Evolutionary conservation across 345 rosid species (phyloP), one percentile per base, ranked within the genome.

Genomic region (Dovyalis caffra): DNA sequence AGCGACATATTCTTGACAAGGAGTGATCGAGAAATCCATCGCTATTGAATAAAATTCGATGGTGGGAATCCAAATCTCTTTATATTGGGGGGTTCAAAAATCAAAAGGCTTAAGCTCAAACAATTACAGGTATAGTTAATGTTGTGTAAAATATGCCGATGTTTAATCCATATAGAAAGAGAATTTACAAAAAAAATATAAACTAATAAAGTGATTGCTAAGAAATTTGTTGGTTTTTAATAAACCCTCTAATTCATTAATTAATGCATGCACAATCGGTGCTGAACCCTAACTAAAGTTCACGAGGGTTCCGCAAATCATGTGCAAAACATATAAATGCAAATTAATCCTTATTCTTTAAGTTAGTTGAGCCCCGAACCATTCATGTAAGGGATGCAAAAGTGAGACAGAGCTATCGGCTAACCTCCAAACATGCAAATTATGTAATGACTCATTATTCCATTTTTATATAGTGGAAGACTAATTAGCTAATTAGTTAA

Each of bases 231-330:
- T 43, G 47, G 2, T 43, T 12, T 43, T 16, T 43, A 43, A 12
- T 16, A 43, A 12, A 43, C 3, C 47, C 0, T 43, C 14, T 11
- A 43, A 43, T n/a, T n/a, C n/a, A n/a, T n/a, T n/a, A n/a, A n/a
- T n/a, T n/a, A n/a, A 16, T 47, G 66, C 35, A 31, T 58, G 73
- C 70, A 34, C 61, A 78, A 80, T 53, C 75, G 80, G 80, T 66
- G 47, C 70, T 78, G 64, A 64, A 74, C 70, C 33, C 79, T 73
- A 58, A 78, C 82, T 37, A 75, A 58, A 76, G 62, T 31, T 66
- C 21, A 73, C 5, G 69, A 49, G 58, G 16, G 4, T 21, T 47
- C n/a, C 16, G 53, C n/a, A 40, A 35, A 40, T 40, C 47, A 12
- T 40, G 14, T 40, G 47, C 14, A 18, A 18, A 47, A 4, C 53